Percentiles rank a stretch among this genome's conserved stretches.
Conservation (phyloP, 2,329 filamentous ascomycete species). For the Proliferodiscus dingleyae region DNA sequence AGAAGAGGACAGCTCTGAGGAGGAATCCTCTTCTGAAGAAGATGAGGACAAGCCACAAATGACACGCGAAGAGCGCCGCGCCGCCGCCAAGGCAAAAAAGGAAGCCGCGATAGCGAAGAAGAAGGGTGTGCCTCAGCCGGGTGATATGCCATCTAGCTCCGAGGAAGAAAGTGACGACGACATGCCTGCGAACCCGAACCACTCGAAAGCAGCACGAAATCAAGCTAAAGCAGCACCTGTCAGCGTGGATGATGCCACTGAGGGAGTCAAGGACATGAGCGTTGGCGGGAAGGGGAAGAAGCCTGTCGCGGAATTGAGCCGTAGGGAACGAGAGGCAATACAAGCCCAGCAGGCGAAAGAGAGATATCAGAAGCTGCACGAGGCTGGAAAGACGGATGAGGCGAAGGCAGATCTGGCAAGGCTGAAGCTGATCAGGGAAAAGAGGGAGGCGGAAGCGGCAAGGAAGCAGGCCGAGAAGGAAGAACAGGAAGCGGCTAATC, state of each 20-base stretch:
- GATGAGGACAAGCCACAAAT: constrained; percentile 48
- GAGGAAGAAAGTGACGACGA: constrained; percentile 54
- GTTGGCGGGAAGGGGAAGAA: constrained; percentile 38
- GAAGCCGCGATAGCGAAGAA: constrained; percentile 78
- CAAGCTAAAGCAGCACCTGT: constrained; percentile 42
- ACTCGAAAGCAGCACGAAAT: constrained; percentile 68
- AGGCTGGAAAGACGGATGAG: constrained; percentile 94
- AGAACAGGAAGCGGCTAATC: constrained; percentile 35
- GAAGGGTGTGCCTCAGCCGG: constrained; percentile 69
- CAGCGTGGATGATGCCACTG: constrained; percentile 46
- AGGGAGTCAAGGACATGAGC: constrained; percentile 51
- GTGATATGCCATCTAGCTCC: constrained; percentile 74
- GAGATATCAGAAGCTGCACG: constrained; percentile 85
- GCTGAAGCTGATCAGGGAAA: constrained; percentile 75
- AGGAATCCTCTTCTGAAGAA: constrained; percentile 42
- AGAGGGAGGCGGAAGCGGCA: constrained; percentile 76
- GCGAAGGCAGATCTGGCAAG: constrained; percentile 84
- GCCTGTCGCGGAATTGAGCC: constrained; percentile 50
- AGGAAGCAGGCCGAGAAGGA: constrained; percentile 58
- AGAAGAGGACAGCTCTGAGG: constrained; percentile 49
- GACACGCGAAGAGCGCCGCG: constrained; percentile 83
- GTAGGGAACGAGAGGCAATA: constrained; percentile 70
- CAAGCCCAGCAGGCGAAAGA: constrained; percentile 87
- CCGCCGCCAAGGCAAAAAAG: constrained; percentile 85
- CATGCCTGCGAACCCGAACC: constrained; percentile 88